phyloP scores from a whole-genome alignment of 1,139 yeast genomes.

The Hanseniaspora sp. region DNA sequence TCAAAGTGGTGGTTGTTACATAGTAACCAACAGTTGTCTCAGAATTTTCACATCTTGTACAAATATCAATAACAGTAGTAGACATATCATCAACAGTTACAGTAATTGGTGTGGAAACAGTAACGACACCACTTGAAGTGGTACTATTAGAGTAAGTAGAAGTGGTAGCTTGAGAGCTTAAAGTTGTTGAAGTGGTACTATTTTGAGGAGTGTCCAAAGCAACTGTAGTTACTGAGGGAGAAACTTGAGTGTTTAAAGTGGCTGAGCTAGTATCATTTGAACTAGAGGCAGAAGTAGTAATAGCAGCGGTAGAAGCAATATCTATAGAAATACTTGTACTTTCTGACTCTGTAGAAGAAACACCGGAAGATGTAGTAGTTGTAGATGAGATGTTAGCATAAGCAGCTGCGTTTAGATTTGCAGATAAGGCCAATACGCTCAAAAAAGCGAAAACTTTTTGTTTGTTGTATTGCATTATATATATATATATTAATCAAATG shows the following conservation, averaged over 20 bases:
- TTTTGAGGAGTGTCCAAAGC: not conserved
- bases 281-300: not conserved
- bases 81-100: constrained; percentile 15
- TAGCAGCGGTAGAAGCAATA: not conserved
- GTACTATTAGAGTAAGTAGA: not conserved
- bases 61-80: constrained; percentile 19
- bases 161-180: constrained; percentile 2
- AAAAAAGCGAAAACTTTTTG: not conserved
- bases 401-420: constrained; percentile 1
- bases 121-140: not conserved
- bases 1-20: constrained; percentile 17
- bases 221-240: not conserved
- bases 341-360: not conserved
- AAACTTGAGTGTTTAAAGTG: not conserved
- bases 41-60: constrained; percentile 18
- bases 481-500: too few relatives aligned
- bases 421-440: not conserved
- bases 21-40: constrained; percentile 20
- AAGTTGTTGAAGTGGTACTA: not conserved
- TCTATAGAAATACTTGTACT: not conserved
- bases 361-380: constrained; percentile 3
- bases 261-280: not conserved
- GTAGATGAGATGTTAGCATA: constrained; percentile 10
- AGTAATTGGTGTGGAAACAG: constrained; percentile 17
- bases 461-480: not conserved